Percentiles rank a stretch among this genome's conserved stretches.
phyloP scores from a whole-genome alignment of 306 rosid species.

The Prunus fruticosa region DNA sequence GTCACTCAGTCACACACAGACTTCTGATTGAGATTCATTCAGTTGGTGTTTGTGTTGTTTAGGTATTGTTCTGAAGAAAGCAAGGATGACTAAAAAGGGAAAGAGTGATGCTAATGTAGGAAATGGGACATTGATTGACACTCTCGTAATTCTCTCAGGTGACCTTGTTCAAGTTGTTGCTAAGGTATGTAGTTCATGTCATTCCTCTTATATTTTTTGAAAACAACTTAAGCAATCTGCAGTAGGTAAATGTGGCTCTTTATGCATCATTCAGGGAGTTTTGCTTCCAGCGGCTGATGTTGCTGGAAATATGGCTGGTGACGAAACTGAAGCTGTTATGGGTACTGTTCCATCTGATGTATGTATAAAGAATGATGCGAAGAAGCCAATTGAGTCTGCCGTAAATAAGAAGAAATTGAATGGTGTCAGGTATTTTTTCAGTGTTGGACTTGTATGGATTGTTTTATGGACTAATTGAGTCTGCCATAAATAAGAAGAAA shows the following conservation, averaged over 20 bases:
- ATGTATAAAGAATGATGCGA: slow-evolving; percentile 23
- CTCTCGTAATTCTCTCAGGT: slow-evolving; percentile 58
- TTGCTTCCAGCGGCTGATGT: slow-evolving; percentile 52
- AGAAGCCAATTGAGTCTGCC: slow-evolving; percentile 29
- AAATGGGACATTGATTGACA: slow-evolving; percentile 52
- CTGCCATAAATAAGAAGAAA: slow-evolving; percentile 29
- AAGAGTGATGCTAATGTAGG: slow-evolving; percentile 44
- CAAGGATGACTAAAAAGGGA: slow-evolving; percentile 73
- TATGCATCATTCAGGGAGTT: slow-evolving; percentile 48
- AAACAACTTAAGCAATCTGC: not conserved
- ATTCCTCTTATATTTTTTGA: not conserved
- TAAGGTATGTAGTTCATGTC: slow-evolving; percentile 40
- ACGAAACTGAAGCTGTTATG: slow-evolving; percentile 38
- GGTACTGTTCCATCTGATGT: slow-evolving; percentile 28
- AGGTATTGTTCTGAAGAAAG: slow-evolving; percentile 84
- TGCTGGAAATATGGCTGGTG: slow-evolving; percentile 44
- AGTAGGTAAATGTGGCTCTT: slow-evolving; percentile 18
- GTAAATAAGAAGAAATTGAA: slow-evolving; percentile 32
- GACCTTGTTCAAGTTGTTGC: slow-evolving; percentile 88
- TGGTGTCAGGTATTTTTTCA: slow-evolving; percentile 51
- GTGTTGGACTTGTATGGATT: slow-evolving; percentile 16
- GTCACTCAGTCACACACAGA: not conserved
- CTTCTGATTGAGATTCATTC: not conserved
- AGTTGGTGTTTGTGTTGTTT: slow-evolving; percentile 7
- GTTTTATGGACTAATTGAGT: slow-evolving; percentile 1